Evolutionary conservation across 352 stramenopile species (phyloP).

Genomic region (Hyaloperonospora arabidopsidis): DNA sequence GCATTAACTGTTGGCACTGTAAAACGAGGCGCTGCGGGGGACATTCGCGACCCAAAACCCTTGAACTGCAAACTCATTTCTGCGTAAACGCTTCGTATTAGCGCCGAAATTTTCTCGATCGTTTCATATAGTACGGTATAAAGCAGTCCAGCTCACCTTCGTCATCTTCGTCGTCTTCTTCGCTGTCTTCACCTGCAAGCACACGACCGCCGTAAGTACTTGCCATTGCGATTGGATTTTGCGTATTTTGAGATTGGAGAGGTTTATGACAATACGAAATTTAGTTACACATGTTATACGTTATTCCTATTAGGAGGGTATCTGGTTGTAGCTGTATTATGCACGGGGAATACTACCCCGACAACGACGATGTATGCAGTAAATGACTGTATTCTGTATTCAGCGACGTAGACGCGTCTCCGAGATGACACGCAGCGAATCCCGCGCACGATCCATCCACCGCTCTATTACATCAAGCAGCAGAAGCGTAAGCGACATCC

Average conservation of each 20-base stretch:
- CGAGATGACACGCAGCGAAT: conserved; percentile 78
- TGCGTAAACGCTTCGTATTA: conserved; percentile 9
- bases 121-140: background rate
- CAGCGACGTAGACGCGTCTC: conserved; percentile 62
- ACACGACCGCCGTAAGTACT: conserved; percentile 58
- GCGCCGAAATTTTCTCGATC: background rate
- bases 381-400: background rate
- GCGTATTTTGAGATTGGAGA: background rate
- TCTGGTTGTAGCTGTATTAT: too few relatives aligned
- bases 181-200: conserved; percentile 69
- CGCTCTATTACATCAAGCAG: conserved; percentile 33
- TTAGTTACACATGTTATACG: background rate
- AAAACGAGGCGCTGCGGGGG: conserved; percentile 25
- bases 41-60: conserved; percentile 24
- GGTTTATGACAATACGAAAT: background rate
- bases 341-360: too few relatives aligned
- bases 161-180: conserved; percentile 73
- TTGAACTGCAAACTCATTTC: conserved; percentile 52
- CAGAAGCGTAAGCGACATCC: background rate
- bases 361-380: too few relatives aligned
- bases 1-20: conserved; percentile 21
- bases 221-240: conserved; percentile 27
- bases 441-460: conserved; percentile 75
- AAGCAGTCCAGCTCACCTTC: conserved; percentile 16
- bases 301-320: background rate